Conservation (phyloP, 768 basidiomycete genomes). For the Hygrocybe punicea region DNA sequence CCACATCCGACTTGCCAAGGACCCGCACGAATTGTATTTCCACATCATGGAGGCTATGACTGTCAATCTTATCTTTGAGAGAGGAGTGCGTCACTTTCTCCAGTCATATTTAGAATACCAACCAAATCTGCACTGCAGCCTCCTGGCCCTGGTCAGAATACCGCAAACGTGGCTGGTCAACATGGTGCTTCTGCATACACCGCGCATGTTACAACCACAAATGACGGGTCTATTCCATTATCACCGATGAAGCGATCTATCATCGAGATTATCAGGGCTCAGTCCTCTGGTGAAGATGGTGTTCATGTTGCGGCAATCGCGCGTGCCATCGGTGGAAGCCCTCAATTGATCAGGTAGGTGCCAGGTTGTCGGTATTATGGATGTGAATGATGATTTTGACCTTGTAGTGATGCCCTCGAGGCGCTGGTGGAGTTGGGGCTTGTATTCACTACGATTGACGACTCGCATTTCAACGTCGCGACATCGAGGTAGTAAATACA, state of each 20-base stretch:
- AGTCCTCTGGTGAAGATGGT: slow-evolving; percentile 53
- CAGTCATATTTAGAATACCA: not conserved
- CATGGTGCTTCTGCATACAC: slow-evolving; percentile 43
- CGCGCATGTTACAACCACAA: slow-evolving; percentile 29
- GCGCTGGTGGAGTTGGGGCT: slow-evolving; percentile 74
- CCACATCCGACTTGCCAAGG: slow-evolving; percentile 64
- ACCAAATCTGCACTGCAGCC: slow-evolving; percentile 27
- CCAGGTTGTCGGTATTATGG: not conserved
- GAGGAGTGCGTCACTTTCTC: slow-evolving; percentile 51
- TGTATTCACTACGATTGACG: slow-evolving; percentile 77
- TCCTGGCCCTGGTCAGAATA: slow-evolving; percentile 28
- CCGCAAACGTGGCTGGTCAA: slow-evolving; percentile 16
- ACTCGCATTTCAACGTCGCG: slow-evolving; percentile 69
- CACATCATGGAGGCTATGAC: slow-evolving; percentile 75
- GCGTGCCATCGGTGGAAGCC: slow-evolving; percentile 56
- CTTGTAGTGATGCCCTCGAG: slow-evolving; percentile 65
- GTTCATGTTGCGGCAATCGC: slow-evolving; percentile 72
- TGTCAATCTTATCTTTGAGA: slow-evolving; percentile 61
- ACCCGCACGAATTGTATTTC: slow-evolving; percentile 76
- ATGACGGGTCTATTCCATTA: slow-evolving; percentile 53
- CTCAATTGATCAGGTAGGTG: slow-evolving; percentile 60
- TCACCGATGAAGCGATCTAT: slow-evolving; percentile 61
- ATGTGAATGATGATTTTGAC: slow-evolving; percentile 3
- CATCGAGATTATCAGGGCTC: slow-evolving; percentile 54
- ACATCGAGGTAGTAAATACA: no score